These are phyloP conservation scores for Bombardia bombarda DNA, from an alignment of 495 filamentous ascomycete species.

Conservation along the genomic window DNA sequence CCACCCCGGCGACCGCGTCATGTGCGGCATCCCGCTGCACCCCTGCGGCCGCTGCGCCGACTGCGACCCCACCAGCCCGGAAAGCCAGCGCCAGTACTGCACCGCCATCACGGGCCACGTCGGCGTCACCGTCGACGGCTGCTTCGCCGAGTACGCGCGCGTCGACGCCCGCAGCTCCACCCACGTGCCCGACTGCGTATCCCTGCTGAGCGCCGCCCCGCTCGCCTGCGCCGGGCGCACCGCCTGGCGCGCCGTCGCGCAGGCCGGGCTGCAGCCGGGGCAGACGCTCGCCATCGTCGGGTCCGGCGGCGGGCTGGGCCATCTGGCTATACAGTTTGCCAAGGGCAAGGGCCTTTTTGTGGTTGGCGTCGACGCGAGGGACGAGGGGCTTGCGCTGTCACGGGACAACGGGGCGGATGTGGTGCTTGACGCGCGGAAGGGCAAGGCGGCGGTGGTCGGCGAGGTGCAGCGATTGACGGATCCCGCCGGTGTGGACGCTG, in stretches of 20 bases:
- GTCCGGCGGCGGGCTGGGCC: constrained; percentile 51
- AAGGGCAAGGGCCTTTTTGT: constrained; percentile 43
- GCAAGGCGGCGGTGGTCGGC: constrained; percentile 34
- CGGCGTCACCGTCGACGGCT: constrained; percentile 42
- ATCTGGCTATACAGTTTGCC: constrained; percentile 48
- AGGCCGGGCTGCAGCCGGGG: constrained; percentile 34
- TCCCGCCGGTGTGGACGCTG: constrained; percentile 32
- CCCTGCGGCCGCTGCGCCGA: constrained; percentile 42
- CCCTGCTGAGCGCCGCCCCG: constrained; percentile 43
- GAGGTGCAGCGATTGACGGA: constrained; percentile 42
- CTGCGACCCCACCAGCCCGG: constrained; percentile 30
- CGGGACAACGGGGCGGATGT: constrained; percentile 38
- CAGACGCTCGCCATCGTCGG: constrained; percentile 47
- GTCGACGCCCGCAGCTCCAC: constrained; percentile 38
- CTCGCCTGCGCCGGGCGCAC: constrained; percentile 52
- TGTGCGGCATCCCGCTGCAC: constrained; percentile 39
- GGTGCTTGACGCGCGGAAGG: constrained; percentile 42
- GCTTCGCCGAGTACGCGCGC: constrained; percentile 45
- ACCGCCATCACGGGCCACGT: constrained; percentile 14
- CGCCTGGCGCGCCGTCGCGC: constrained; percentile 40
- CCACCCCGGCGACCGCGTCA: constrained; percentile 39
- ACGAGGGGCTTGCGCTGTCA: constrained; percentile 41
- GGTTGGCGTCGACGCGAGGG: constrained; percentile 48
- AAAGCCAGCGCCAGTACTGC: constrained; percentile 42
- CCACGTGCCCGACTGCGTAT: constrained; percentile 38